phyloP scores from a whole-genome alignment of 2,329 filamentous ascomycete species.

The Fusarium solani-melongenae region DNA sequence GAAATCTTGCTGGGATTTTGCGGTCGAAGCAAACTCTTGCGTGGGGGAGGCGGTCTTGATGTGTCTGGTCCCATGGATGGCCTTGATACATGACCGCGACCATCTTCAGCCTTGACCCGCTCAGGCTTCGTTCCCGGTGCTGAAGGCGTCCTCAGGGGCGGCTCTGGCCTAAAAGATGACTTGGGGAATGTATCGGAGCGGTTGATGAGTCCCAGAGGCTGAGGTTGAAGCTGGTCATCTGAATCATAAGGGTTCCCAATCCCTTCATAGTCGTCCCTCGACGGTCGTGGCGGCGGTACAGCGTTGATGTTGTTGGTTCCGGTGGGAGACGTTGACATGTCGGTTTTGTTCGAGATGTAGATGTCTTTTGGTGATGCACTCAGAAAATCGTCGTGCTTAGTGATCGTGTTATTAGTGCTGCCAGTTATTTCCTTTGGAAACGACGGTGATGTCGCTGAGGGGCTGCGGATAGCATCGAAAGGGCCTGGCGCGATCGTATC shows the following conservation, averaged over 20 bases:
- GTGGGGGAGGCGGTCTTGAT: constrained; percentile 63
- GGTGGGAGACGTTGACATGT: constrained; percentile 22
- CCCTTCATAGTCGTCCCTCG: constrained; percentile 67
- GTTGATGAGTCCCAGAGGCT: constrained; percentile 51
- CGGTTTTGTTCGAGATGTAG: constrained; percentile 13
- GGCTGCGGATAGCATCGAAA: constrained; percentile 63
- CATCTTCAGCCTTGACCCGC: constrained; percentile 43
- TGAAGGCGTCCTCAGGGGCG: constrained; percentile 58
- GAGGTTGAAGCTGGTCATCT: constrained; percentile 49
- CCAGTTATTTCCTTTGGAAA: constrained; percentile 42
- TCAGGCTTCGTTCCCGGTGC: constrained; percentile 58
- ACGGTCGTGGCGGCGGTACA: constrained; percentile 54
- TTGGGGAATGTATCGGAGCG: constrained; percentile 67
- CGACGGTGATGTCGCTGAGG: constrained; percentile 48
- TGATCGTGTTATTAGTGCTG: constrained; percentile 15
- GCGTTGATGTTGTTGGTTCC: constrained; percentile 41
- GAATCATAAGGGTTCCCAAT: constrained; percentile 62
- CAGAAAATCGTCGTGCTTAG: constrained; percentile 36
- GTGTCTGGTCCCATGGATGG: constrained; percentile 62
- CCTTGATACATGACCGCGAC: constrained; percentile 46
- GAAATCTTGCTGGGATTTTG: constrained; percentile 52
- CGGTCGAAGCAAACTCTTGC: constrained; percentile 59
- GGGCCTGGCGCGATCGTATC: constrained; percentile 74
- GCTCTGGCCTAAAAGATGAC: constrained; percentile 49
- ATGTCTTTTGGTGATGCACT: constrained; percentile 32